Percentiles rank a stretch among this genome's conserved stretches.
phyloP scores from a whole-genome alignment of 306 rosid species.

The Vigna radiata region DNA sequence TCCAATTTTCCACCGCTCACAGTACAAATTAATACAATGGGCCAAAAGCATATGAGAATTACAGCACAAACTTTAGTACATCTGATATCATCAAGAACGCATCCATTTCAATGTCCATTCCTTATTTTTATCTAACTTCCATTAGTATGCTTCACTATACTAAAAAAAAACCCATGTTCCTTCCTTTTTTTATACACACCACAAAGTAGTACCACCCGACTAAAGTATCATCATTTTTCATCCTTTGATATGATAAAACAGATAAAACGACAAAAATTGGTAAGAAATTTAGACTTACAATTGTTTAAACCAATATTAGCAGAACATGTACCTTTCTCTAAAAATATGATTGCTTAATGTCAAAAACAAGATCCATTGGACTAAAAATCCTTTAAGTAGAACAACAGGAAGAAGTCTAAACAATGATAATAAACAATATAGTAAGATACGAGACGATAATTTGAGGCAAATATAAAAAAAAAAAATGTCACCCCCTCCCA shows the following conservation, averaged over 20 bases:
- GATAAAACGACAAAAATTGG: background rate
- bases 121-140: background rate
- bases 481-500: background rate
- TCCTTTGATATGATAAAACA: background rate
- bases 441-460: background rate
- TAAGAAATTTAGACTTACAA: background rate
- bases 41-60: background rate
- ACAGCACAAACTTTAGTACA: background rate
- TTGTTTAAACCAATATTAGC: background rate
- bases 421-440: background rate
- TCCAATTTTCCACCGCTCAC: background rate
- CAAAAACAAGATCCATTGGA: too few species aligned
- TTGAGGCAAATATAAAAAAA: background rate
- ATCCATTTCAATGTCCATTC: background rate
- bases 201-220: background rate
- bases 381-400: too few species aligned
- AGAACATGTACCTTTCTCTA: background rate
- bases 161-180: background rate
- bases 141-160: background rate
- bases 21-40: conserved; percentile 1
- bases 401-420: too few species aligned
- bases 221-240: background rate
- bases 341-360: too few species aligned
- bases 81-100: too few species aligned
- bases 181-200: background rate